Conservation (phyloP, 805 yeast species). For the Candida vartiovaarae region DNA sequence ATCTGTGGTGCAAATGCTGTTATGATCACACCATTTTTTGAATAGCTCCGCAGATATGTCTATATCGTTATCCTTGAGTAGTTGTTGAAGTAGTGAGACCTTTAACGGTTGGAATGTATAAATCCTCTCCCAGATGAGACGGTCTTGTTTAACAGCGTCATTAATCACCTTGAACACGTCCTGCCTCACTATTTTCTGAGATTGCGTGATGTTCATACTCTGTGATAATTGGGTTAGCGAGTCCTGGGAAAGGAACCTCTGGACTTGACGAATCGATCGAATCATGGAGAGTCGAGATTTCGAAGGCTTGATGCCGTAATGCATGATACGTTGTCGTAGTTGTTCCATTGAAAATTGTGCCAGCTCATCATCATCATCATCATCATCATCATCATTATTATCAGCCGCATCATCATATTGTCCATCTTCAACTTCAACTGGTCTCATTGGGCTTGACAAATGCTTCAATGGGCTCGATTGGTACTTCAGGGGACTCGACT, state of each 20-base stretch:
- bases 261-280: constrained; percentile 12
- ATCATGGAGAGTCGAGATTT: constrained; percentile 16
- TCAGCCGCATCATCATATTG: not conserved
- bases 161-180: constrained; percentile 17
- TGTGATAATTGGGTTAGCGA: constrained; percentile 14
- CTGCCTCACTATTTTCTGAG: constrained; percentile 15
- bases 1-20: constrained; percentile 19
- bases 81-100: constrained; percentile 1
- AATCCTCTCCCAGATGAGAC: constrained; percentile 13
- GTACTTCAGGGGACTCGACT: not conserved
- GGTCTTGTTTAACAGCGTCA: constrained; percentile 5
- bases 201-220: constrained; percentile 14
- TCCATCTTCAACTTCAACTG: too few species aligned
- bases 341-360: constrained; percentile 14
- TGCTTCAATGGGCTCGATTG: too few species aligned
- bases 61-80: constrained; percentile 6
- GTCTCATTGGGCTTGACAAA: too few species aligned
- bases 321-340: constrained; percentile 15
- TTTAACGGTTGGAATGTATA: constrained; percentile 21
- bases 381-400: constrained; percentile 4
- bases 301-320: constrained; percentile 22
- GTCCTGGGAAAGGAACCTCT: constrained; percentile 11
- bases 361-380: constrained; percentile 11
- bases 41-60: constrained; percentile 8
- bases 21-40: constrained; percentile 22